phyloP scores from a whole-genome alignment of 2,329 filamentous ascomycete genomes.

The Macrophomina tecta region DNA sequence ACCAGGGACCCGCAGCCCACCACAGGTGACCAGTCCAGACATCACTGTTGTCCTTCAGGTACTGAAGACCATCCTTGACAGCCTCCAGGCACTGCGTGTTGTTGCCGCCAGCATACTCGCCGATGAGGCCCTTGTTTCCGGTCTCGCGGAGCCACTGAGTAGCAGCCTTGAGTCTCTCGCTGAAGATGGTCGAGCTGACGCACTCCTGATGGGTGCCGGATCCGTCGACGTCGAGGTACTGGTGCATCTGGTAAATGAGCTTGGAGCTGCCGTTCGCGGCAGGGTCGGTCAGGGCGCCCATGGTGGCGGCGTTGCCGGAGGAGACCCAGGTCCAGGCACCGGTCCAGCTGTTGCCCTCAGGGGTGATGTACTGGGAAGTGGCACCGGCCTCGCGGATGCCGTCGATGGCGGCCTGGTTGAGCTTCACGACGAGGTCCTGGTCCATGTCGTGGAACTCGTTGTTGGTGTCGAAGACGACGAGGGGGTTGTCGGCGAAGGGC shows the following conservation, averaged over 20 bases:
- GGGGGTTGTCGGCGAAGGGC: constrained; percentile 47
- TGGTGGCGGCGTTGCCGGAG: constrained; percentile 52
- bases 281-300: constrained; percentile 58
- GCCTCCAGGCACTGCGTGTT: constrained; percentile 59
- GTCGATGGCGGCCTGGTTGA: constrained; percentile 56
- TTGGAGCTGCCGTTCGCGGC: constrained; percentile 48
- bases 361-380: constrained; percentile 63
- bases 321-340: constrained; percentile 58
- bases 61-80: constrained; percentile 56
- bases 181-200: constrained; percentile 60
- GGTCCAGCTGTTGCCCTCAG: constrained; percentile 60
- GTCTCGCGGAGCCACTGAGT: constrained; percentile 62
- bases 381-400: constrained; percentile 54
- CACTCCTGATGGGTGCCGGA: constrained; percentile 59
- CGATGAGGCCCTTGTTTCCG: constrained; percentile 59
- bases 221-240: constrained; percentile 65
- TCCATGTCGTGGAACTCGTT: constrained; percentile 56
- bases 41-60: constrained; percentile 56
- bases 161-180: constrained; percentile 57
- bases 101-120: constrained; percentile 61
- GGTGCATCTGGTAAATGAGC: constrained; percentile 67
- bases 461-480: constrained; percentile 56
- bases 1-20: constrained; percentile 63
- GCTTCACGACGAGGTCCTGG: constrained; percentile 50
- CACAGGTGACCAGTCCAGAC: constrained; percentile 61